These are phyloP conservation scores for Ceratorhiza oryzae-sativae DNA, from an alignment of 1,284 basidiomycete species.

Conservation along the genomic window DNA sequence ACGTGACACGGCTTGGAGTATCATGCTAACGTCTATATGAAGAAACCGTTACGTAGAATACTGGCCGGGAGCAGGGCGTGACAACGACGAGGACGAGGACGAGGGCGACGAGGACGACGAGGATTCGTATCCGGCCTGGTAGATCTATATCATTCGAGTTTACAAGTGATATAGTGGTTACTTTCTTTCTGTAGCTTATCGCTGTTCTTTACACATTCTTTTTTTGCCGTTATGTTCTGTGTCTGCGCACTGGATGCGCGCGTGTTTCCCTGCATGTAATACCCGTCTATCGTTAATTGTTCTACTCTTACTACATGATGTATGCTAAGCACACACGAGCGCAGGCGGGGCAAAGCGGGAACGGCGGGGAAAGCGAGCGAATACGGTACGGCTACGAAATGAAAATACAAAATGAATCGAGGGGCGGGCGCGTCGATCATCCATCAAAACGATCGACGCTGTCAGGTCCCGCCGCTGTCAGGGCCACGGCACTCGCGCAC, in stretches of 20 bases:
- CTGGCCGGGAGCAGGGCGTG: neutral
- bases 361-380: constrained; percentile 50
- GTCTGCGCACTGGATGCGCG: too few species aligned
- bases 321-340: too few species aligned
- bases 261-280: too few species aligned
- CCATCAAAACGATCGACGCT: neutral
- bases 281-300: too few species aligned
- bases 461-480: neutral
- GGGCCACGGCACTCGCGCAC: neutral
- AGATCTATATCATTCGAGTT: neutral
- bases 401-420: neutral
- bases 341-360: too few species aligned
- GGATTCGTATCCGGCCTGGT: neutral
- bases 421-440: neutral
- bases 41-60: neutral
- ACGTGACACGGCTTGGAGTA: neutral
- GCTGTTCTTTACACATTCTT: too few species aligned
- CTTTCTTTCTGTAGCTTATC: too few species aligned
- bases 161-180: neutral
- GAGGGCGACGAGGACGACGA: too few species aligned
- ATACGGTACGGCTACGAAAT: too few species aligned
- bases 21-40: neutral
- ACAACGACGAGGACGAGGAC: neutral
- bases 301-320: too few species aligned
- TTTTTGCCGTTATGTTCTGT: too few species aligned